Conservation (phyloP, 495 filamentous ascomycete species). For the Talaromyces liani region DNA sequence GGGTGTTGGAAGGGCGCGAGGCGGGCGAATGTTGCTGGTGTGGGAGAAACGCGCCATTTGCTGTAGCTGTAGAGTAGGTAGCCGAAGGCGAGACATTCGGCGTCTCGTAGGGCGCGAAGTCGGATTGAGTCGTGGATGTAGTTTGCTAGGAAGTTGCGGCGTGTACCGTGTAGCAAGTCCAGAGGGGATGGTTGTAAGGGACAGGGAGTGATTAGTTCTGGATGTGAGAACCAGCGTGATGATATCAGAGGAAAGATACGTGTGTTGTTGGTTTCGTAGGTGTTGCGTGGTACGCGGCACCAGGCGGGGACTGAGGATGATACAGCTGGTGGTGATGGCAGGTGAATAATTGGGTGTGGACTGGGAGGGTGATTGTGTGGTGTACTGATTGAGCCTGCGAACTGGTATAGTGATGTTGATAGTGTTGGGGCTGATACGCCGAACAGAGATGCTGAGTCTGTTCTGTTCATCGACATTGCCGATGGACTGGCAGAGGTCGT, state of each 20-base stretch:
- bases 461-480: neutral
- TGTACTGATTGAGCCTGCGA: neutral
- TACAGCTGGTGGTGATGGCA: neutral
- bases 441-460: neutral
- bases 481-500: neutral
- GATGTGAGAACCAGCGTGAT: slow-evolving; percentile 14
- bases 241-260: neutral
- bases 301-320: slow-evolving; percentile 9
- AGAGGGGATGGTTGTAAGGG: slow-evolving; percentile 19
- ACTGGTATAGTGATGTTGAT: neutral
- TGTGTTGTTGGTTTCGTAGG: slow-evolving; percentile 12
- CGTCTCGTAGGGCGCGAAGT: slow-evolving; percentile 19
- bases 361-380: neutral
- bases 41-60: slow-evolving; percentile 19
- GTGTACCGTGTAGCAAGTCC: slow-evolving; percentile 22
- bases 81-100: slow-evolving; percentile 20
- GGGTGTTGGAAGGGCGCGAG: slow-evolving; percentile 15
- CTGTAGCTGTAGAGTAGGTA: slow-evolving; percentile 17
- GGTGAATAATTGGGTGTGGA: neutral
- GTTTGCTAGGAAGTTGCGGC: slow-evolving; percentile 20
- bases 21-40: slow-evolving; percentile 13
- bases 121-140: slow-evolving; percentile 16
- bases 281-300: slow-evolving; percentile 18
- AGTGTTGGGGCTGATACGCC: neutral
- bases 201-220: slow-evolving; percentile 13